These are phyloP conservation scores for Zygosaccharomyces kombuchaensis DNA, from an alignment of 805 yeast species.

Conservation along the genomic window DNA sequence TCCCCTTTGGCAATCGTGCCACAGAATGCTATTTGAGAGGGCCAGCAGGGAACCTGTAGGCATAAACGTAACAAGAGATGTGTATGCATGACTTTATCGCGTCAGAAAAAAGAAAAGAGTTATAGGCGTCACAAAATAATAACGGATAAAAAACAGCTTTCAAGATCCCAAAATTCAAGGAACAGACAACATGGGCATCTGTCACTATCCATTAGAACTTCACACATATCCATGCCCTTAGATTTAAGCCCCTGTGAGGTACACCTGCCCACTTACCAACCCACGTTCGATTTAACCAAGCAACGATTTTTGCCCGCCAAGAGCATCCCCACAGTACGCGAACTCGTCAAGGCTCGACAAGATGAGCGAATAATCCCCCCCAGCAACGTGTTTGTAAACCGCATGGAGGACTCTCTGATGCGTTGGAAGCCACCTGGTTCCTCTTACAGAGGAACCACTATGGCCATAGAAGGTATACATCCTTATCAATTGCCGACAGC, in stretches of 20 bases:
- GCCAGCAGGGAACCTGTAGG: too few species aligned
- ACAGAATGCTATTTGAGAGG: too few species aligned
- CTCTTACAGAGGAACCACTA: conserved; percentile 23
- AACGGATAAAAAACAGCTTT: neutral
- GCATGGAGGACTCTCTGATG: conserved; percentile 29
- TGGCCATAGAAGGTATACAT: conserved; percentile 27
- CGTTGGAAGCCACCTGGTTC: conserved; percentile 30
- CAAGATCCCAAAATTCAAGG: neutral
- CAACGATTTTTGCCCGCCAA: conserved; percentile 16
- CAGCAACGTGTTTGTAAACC: conserved; percentile 16
- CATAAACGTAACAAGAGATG: too few species aligned
- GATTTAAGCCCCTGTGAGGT: conserved; percentile 12
- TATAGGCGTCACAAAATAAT: conserved; percentile 4
- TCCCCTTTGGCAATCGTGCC: too few species aligned
- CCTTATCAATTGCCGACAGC: conserved; percentile 27
- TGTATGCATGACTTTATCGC: too few species aligned
- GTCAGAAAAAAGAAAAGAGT: conserved; percentile 2
- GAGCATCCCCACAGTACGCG: conserved; percentile 21
- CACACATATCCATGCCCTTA: conserved; percentile 1
- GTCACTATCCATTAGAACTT: neutral
- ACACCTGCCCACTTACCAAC: conserved; percentile 12
- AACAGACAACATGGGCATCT: too few species aligned
- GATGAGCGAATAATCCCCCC: conserved; percentile 17
- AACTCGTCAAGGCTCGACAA: conserved; percentile 28
- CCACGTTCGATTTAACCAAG: conserved; percentile 14